phyloP scores from a whole-genome alignment of 176 grass and related monocot species.

The Triticum turgidum region DNA sequence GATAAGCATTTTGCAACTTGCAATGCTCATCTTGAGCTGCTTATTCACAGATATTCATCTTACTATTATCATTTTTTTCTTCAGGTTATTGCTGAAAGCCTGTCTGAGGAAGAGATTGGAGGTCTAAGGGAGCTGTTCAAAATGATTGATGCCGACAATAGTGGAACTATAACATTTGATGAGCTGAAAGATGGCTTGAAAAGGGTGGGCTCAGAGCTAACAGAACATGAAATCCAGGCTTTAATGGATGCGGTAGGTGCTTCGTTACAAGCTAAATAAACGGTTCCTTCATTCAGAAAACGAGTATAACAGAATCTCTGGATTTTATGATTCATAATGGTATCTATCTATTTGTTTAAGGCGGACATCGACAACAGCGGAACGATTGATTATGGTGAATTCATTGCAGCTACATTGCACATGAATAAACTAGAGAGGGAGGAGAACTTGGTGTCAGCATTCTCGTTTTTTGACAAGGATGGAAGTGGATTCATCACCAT shows the following conservation, averaged over 20 bases:
- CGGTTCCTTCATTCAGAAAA: background rate
- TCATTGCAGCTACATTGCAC: conserved; percentile 88
- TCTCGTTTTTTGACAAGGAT: conserved; percentile 94
- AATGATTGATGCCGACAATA: conserved; percentile 97
- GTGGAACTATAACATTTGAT: conserved; percentile 98
- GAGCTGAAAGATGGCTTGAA: conserved; percentile 95
- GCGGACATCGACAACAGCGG: conserved; percentile 88
- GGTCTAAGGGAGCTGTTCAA: conserved; percentile 96
- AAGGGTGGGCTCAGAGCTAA: conserved; percentile 95
- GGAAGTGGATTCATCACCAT: conserved; percentile 95
- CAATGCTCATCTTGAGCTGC: background rate
- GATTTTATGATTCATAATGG: background rate
- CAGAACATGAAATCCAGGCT: conserved; percentile 84
- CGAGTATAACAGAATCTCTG: background rate
- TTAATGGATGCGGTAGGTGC: conserved; percentile 83
- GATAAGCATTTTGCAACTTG: background rate
- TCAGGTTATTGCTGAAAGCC: conserved; percentile 96
- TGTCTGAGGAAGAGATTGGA: conserved; percentile 99
- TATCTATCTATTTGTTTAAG: conserved; percentile 40
- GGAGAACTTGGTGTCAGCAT: conserved; percentile 85
- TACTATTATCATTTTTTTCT: conserved; percentile 32
- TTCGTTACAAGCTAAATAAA: conserved; percentile 21
- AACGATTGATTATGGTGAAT: conserved; percentile 92
- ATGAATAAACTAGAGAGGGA: conserved; percentile 97
- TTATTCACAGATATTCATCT: conserved; percentile 3